A percentile compares a stretch with the other conserved stretches of the same genome.
Evolutionary conservation across 2,329 filamentous ascomycete genomes (phyloP).

Genomic region (Alternaria brassicae): DNA sequence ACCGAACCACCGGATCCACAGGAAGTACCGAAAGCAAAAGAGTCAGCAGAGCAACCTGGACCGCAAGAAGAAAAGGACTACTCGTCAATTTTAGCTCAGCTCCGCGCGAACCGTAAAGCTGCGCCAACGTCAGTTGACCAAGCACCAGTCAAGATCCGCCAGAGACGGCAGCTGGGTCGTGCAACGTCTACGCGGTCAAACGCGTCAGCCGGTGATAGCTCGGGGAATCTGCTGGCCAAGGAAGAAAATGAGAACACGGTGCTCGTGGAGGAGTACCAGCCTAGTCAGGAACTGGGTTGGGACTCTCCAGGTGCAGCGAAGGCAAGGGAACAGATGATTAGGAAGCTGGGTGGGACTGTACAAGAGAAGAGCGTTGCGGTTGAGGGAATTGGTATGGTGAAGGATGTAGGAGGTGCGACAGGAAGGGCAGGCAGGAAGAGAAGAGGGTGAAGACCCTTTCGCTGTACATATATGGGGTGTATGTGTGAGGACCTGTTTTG

Average conservation of each 20-base stretch:
- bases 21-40: slow-evolving; percentile 17
- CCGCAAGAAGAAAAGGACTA: slow-evolving; percentile 42
- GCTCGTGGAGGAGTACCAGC: slow-evolving; percentile 38
- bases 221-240: slow-evolving; percentile 26
- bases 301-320: slow-evolving; percentile 47
- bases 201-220: slow-evolving; percentile 38
- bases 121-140: slow-evolving; percentile 27
- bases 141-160: slow-evolving; percentile 30
- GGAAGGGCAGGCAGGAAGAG: slow-evolving; percentile 37
- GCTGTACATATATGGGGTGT: neutral
- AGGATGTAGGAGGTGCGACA: slow-evolving; percentile 37
- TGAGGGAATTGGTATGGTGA: slow-evolving; percentile 44
- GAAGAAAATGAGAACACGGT: slow-evolving; percentile 29
- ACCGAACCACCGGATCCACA: slow-evolving; percentile 21
- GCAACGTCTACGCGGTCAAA: slow-evolving; percentile 43
- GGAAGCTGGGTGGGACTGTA: slow-evolving; percentile 46
- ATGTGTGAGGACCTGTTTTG: neutral
- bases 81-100: slow-evolving; percentile 38
- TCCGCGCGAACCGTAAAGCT: slow-evolving; percentile 42
- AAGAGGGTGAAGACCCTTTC: slow-evolving; percentile 23
- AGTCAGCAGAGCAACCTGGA: slow-evolving; percentile 14
- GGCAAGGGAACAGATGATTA: slow-evolving; percentile 47
- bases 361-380: slow-evolving; percentile 36
- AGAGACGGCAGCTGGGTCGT: slow-evolving; percentile 40
- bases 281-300: slow-evolving; percentile 49